phyloP scores from a whole-genome alignment of 1,284 basidiomycete genomes.

The Agroathelia rolfsii region DNA sequence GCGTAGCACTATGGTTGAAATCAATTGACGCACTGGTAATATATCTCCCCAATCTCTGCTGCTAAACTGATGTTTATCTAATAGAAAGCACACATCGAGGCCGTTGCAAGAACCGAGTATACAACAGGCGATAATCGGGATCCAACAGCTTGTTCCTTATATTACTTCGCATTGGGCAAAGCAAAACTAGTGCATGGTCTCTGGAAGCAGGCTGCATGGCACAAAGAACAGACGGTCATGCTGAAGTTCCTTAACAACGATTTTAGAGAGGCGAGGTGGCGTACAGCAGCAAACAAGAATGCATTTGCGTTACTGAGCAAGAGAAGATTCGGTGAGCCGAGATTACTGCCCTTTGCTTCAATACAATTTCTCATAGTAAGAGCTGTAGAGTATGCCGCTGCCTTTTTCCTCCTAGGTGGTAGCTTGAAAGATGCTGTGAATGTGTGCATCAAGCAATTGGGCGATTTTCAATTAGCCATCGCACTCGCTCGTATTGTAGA shows the following conservation, averaged over 20 bases:
- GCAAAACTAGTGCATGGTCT: conserved; percentile 85
- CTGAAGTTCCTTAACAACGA: conserved; percentile 90
- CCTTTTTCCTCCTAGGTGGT: conserved; percentile 92
- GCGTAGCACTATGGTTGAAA: conserved; percentile 83
- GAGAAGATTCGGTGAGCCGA: conserved; percentile 73
- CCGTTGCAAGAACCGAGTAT: conserved; percentile 89
- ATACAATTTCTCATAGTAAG: conserved; percentile 8
- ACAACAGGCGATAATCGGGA: conserved; percentile 80
- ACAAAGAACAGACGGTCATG: conserved; percentile 86
- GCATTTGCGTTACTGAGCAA: conserved; percentile 90
- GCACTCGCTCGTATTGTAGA: conserved; percentile 81
- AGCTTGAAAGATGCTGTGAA: conserved; percentile 87
- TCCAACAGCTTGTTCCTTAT: conserved; percentile 81
- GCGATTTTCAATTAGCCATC: conserved; percentile 86
- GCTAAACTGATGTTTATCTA: background rate
- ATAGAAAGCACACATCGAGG: conserved; percentile 76
- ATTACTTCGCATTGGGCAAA: conserved; percentile 94
- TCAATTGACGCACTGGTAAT: conserved; percentile 69
- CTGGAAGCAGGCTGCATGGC: conserved; percentile 93
- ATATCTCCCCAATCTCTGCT: conserved; percentile 16
- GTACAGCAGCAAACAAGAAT: conserved; percentile 91
- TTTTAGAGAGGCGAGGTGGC: conserved; percentile 81
- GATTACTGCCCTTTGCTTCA: background rate
- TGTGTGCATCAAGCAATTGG: conserved; percentile 81
- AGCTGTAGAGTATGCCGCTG: conserved; percentile 81